Evolutionary conservation across 2,329 filamentous ascomycete species (phyloP).

Genomic region (Fusarium nurragi): DNA sequence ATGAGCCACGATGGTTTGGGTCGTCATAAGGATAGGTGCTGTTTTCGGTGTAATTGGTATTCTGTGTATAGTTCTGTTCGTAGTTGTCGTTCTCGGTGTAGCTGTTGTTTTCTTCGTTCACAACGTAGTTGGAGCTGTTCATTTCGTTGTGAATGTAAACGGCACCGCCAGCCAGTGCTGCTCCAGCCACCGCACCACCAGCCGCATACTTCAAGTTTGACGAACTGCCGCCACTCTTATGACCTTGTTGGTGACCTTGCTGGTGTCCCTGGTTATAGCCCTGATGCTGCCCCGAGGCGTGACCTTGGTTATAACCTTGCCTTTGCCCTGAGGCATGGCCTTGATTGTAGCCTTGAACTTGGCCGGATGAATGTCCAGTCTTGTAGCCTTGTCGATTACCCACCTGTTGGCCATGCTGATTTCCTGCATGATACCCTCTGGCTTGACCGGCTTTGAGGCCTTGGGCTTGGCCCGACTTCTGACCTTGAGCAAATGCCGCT

Average conservation of each 20-base stretch:
- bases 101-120: conserved; percentile 3
- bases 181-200: conserved; percentile 2
- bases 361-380: background rate
- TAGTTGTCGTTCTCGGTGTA: background rate
- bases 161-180: background rate
- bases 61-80: background rate
- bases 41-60: background rate
- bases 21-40: background rate
- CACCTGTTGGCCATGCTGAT: background rate
- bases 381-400: conserved; percentile 1
- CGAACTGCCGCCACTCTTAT: background rate
- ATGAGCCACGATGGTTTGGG: background rate
- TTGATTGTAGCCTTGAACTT: background rate
- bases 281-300: background rate
- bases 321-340: background rate
- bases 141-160: conserved; percentile 11
- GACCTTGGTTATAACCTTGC: background rate
- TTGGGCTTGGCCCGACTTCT: background rate
- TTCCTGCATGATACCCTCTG: background rate
- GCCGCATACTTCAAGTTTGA: conserved; percentile 8
- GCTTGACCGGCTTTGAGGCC: background rate
- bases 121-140: conserved; percentile 9
- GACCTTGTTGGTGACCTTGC: conserved; percentile 8
- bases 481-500: background rate
- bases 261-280: background rate